Percentiles rank a stretch among this genome's conserved stretches.
These are phyloP conservation scores for Codiaeum variegatum DNA, from an alignment of 441 rosid species.

Conservation along the genomic window DNA sequence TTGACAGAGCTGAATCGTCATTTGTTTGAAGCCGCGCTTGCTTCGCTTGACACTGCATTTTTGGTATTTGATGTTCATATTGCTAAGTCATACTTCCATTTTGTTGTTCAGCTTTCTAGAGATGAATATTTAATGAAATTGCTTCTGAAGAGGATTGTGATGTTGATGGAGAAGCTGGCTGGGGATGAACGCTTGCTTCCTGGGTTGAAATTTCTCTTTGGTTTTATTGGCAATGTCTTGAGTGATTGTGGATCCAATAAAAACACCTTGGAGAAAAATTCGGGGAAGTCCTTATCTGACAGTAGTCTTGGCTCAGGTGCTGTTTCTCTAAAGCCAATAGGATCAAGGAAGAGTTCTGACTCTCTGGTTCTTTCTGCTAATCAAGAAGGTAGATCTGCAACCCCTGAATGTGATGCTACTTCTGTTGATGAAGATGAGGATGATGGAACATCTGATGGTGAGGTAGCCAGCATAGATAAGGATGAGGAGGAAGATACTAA, in stretches of 20 bases:
- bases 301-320: constrained; percentile 45
- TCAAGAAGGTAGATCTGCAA: constrained; percentile 73
- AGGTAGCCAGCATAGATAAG: constrained; percentile 96
- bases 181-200: constrained; percentile 71
- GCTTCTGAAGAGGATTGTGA: constrained; percentile 63
- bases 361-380: constrained; percentile 65
- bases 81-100: constrained; percentile 78
- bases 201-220: constrained; percentile 84
- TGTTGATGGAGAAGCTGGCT: constrained; percentile 80
- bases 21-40: constrained; percentile 86
- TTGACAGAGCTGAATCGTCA: constrained; percentile 55
- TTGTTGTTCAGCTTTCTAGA: constrained; percentile 80
- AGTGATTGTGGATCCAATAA: constrained; percentile 61
- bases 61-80: constrained; percentile 73
- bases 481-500: constrained; percentile 96
- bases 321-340: constrained; percentile 56
- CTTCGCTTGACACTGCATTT: constrained; percentile 84
- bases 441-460: constrained; percentile 99
- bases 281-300: constrained; percentile 51
- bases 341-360: constrained; percentile 74
- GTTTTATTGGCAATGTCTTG: constrained; percentile 78
- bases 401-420: constrained; percentile 95
- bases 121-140: constrained; percentile 63
- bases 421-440: constrained; percentile 99
- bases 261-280: constrained; percentile 43